These are phyloP conservation scores for Beauveria caledonica DNA, from an alignment of 2,329 filamentous ascomycete species.

Conservation along the genomic window DNA sequence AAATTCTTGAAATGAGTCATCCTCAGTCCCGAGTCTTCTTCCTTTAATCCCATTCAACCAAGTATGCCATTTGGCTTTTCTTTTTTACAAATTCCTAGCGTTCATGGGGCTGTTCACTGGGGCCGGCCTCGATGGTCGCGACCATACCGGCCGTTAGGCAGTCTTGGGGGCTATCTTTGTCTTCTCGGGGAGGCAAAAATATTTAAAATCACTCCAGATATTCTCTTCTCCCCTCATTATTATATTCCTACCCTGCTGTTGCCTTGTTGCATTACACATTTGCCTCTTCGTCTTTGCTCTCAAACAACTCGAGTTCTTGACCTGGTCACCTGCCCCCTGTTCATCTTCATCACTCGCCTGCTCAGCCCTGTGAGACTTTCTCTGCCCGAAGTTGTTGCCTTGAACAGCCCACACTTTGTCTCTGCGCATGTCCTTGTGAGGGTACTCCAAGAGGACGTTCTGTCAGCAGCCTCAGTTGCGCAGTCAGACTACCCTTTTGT, in stretches of 20 bases:
- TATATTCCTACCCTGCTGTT: not conserved
- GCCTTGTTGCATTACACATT: not conserved
- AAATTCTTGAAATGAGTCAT: not conserved
- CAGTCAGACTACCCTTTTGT: constrained; percentile 8
- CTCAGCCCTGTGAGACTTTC: not conserved
- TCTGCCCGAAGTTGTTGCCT: not conserved
- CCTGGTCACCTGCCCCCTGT: constrained; percentile 4
- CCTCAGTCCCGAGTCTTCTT: not conserved
- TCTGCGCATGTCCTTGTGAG: constrained; percentile 1
- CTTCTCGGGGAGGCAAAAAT: not conserved
- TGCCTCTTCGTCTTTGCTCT: not conserved
- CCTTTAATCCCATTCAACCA: not conserved
- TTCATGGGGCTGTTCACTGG: not conserved
- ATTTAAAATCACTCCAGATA: not conserved
- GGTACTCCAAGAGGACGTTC: not conserved
- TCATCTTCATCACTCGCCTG: constrained; percentile 1
- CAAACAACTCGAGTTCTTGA: not conserved
- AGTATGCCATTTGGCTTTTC: not conserved
- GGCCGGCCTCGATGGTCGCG: not conserved
- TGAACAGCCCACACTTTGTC: not conserved
- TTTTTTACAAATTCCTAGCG: not conserved
- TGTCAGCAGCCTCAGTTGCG: constrained; percentile 6
- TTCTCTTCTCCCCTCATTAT: not conserved
- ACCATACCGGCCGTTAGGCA: constrained; percentile 2
- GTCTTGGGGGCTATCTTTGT: not conserved